Evolutionary conservation across 176 grass and related monocot genomes (phyloP), one percentile per base, ranked within the genome.

Genomic region (Musa schizocarpa): DNA sequence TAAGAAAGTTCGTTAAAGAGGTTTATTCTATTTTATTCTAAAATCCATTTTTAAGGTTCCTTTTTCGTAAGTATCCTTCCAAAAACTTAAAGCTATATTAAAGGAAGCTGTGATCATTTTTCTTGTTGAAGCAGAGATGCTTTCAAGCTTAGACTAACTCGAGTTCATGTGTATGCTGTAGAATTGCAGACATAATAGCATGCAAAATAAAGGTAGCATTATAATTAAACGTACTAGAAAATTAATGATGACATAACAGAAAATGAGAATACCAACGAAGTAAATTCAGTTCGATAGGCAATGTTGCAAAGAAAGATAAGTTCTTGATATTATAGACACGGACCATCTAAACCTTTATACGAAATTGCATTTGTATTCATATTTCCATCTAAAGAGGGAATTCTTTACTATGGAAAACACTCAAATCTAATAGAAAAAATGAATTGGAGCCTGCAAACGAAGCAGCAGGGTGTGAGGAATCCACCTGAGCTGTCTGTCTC

Each of bases 401-500:
- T 70, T 50, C 51, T 25, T 76, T 58, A 67, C 73, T 14, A 64
- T 64, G 50, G 19, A 11, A 81, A 61, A 81, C 12, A 16, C 57
- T 9, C n/a, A 56, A 43, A 48, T 61, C 16, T 50, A 70, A 34
- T 10, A 50, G 13, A 10, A 22, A 8, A 21, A 70, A n/a, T 11
- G 51, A 9, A 26, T 11, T 12, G 63, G 9, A 61, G 13, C 17
- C 19, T 61, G 57, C 57, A 61, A 14, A 8, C 17, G 57, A 26
- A 70, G 19, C 20, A 49, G 4, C 48, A 21, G n/a, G 14, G 43
- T 20, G 9, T 51, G 68, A 21, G 68, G 48, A 72, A 52, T 14
- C 76, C 53, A 95, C 91, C 83, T 86, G 85, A 62, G 88, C 80
- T 29, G 3, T 87, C 80, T 79, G 79, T 72, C 86, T 90, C 58